Base-by-base conservation (phyloP, 2,329 filamentous ascomycete genomes). In the Akanthomyces muscarius region DNA sequence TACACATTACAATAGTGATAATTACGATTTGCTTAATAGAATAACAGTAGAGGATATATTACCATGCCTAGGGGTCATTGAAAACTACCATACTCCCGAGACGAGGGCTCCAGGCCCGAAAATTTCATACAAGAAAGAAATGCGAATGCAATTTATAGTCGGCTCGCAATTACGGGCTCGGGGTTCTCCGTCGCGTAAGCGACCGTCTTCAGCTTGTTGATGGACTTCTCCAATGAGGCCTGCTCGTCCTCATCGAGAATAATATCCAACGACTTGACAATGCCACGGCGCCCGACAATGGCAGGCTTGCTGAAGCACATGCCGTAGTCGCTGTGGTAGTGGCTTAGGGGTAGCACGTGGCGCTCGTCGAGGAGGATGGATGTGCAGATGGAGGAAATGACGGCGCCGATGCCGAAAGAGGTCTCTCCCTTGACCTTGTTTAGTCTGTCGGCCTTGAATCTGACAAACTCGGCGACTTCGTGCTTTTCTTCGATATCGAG, bases 291-390 rank as follows among this genome's bases (percentile, higher is more conserved):
- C 0, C 81, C 81, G 3, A 84, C 65, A 0, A 83, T 75, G 1
- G 74, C 81, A 0, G 80, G 81, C 72, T 81, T 73, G 41, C 78
- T 81, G 51, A 83, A 73, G 70, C 79, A 83, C 61, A 80, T 81
- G 1, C 74, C 76, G 6, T 78, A 73, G 1, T 80, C 75, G 4
- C 77, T 72, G 53, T 80, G 78, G 68, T 76, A 83, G 68, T 82
- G 79, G 59, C 80, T 83, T 50, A 84, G 66, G 0, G 80, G 79
- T 2, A 76, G 71, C 21, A 83, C 75, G 44, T 78, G 76, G 11
- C 75, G 74, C 62, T 78, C 74, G 67, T 84, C 81, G 52, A 76
- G 76, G 14, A 83, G 68, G 16, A 84, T 80, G 14, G 80, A 80
- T 63, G 77, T 76, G 70, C 81, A 83, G 61, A 84, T 80, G 48